These are phyloP conservation scores for Erythrophleum ivorense DNA, from an alignment of 331 rosid species.

Conservation along the genomic window DNA sequence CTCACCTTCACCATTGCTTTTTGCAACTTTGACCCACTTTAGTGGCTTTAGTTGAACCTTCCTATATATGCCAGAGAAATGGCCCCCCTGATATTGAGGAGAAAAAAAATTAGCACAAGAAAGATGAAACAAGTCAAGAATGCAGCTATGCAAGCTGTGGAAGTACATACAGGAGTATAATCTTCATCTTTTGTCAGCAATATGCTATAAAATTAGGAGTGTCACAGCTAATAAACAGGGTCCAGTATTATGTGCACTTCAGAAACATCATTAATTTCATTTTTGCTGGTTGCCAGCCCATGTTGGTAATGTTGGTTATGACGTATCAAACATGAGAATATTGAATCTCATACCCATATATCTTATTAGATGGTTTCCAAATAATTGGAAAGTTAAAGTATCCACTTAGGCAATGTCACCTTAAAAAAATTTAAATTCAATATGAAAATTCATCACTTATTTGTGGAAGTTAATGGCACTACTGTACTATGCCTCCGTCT, in stretches of 20 bases:
- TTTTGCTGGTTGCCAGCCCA: background rate
- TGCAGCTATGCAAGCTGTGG: conserved; percentile 11
- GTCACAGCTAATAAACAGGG: conserved; percentile 20
- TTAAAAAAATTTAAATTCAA: background rate
- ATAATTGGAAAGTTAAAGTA: background rate
- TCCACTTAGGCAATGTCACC: background rate
- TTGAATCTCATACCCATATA: background rate
- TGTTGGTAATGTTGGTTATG: background rate
- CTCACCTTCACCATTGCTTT: conserved; percentile 78
- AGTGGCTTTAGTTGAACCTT: conserved; percentile 96
- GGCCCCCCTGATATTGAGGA: conserved; percentile 74
- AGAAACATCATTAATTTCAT: background rate
- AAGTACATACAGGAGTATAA: conserved; percentile 30
- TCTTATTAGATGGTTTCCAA: background rate
- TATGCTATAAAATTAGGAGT: background rate
- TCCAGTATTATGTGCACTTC: conserved; percentile 1
- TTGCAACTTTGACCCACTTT: conserved; percentile 88
- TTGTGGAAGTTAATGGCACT: conserved; percentile 8
- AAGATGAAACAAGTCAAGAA: conserved; percentile 26
- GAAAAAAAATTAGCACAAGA: conserved; percentile 7
- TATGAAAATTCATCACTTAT: background rate
- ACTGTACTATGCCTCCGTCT: background rate
- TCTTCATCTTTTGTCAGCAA: conserved; percentile 26
- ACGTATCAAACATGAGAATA: background rate
- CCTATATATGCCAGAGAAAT: conserved; percentile 95